Evolutionary conservation across 2,329 filamentous ascomycete genomes (phyloP), one percentile per base, ranked within the genome.

Genomic region (Ophiostoma pallidulum): DNA sequence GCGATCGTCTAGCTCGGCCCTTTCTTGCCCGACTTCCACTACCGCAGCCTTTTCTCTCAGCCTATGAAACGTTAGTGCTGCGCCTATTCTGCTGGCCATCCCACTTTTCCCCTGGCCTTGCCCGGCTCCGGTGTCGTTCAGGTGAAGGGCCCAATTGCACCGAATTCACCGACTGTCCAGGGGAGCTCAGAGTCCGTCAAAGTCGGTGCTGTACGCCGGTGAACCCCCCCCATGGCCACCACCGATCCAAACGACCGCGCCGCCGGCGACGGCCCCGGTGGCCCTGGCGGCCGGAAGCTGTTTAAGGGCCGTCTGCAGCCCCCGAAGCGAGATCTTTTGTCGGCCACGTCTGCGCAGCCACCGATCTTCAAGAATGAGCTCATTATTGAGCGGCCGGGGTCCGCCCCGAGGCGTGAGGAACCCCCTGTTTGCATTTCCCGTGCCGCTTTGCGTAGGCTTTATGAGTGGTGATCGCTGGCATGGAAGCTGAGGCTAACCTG

Each of bases 231-330:
- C 13, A 49, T 49, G 41, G 14, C 37, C n/a, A 22, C 47, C 3
- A 32, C 31, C 13, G 28, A 45, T 20, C 12, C n/a, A n/a, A n/a
- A n/a, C n/a, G n/a, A n/a, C 37, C 12, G 3, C 45, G 14, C n/a
- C n/a, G 20, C 10, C 26, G 24, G 3, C 26, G 4, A 14, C 13
- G 4, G 33, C 6, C 3, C 16, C 18, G 13, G 14, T 18, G 35
- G 13, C 33, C 13, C 1, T 18, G 18, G 41, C 13, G 16, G 29
- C 32, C 47, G 50, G 29, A 33, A 16, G 31, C 38, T 50, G 16
- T 46, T 53, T 38, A 51, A 49, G n/a, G 52, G 49, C 47, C 51
- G 51, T 5, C 41, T 56, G 9, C 37, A 43, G 39, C 49, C 53
- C 10, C 53, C 50, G 6, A 18, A 9, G 10, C 40, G 44, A n/a